Evolutionary conservation across 1,139 yeast genomes (phyloP).

Genomic region (Yamadazyma aaseri): DNA sequence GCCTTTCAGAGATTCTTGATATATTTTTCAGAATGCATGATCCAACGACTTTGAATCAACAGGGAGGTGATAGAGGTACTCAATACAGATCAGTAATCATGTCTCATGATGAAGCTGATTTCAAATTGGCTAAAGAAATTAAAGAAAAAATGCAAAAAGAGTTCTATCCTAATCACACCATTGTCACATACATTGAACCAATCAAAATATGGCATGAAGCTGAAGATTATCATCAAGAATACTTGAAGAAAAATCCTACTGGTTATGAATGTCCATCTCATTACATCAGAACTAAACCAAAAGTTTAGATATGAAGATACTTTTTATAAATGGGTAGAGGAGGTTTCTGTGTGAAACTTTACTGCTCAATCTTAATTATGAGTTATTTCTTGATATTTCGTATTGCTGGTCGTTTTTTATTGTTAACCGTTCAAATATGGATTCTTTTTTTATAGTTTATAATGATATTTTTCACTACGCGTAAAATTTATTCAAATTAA

Average conservation of each 20-base stretch:
- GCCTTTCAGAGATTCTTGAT: slow-evolving; percentile 64
- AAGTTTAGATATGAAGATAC: slow-evolving; percentile 18
- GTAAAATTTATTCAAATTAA: background rate
- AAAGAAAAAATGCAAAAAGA: slow-evolving; percentile 33
- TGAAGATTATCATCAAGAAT: slow-evolving; percentile 87
- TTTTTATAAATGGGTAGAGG: too few species aligned
- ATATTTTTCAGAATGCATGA: slow-evolving; percentile 93
- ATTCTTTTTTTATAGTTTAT: too few species aligned
- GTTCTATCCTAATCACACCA: slow-evolving; percentile 44
- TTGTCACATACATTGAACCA: slow-evolving; percentile 67
- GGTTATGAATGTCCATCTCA: slow-evolving; percentile 94
- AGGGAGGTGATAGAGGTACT: slow-evolving; percentile 82
- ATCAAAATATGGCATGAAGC: slow-evolving; percentile 81
- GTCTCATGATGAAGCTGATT: slow-evolving; percentile 50
- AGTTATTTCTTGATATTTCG: too few species aligned
- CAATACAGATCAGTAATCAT: slow-evolving; percentile 83
- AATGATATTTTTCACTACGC: slow-evolving; percentile 1
- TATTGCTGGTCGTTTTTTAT: too few species aligned
- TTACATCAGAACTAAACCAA: slow-evolving; percentile 51
- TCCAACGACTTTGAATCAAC: slow-evolving; percentile 53
- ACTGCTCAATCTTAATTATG: too few species aligned
- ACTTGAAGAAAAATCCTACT: slow-evolving; percentile 71
- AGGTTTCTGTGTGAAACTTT: too few species aligned
- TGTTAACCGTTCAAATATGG: too few species aligned
- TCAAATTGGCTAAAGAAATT: slow-evolving; percentile 26